These are phyloP conservation scores for Acanthamoeba sp. DNA, from an alignment of 208 protist species.

Conservation along the genomic window DNA sequence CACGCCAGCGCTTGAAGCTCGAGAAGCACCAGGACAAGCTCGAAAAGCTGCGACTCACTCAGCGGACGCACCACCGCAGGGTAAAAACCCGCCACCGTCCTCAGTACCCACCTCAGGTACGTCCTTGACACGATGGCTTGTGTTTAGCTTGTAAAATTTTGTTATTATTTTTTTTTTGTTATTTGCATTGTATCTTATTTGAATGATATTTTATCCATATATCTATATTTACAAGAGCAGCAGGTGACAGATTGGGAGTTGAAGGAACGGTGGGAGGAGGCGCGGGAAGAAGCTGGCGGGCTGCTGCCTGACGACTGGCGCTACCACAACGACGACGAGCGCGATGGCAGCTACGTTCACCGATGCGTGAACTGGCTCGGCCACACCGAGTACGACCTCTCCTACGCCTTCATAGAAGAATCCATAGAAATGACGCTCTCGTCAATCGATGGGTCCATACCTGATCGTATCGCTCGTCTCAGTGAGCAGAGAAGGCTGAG, in stretches of 20 bases:
- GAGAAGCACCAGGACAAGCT: background rate
- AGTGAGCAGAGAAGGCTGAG: background rate
- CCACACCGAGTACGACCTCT: background rate
- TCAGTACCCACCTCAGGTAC: background rate
- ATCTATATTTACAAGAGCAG: too few relatives aligned
- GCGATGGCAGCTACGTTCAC: background rate
- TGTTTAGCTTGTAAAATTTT: too few relatives aligned
- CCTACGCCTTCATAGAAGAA: too few relatives aligned
- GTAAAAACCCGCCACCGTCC: too few relatives aligned
- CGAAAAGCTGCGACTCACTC: background rate
- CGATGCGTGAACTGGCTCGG: background rate
- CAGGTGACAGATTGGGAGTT: background rate
- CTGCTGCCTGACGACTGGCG: background rate
- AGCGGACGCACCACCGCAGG: background rate
- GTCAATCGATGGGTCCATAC: too few relatives aligned
- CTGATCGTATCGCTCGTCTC: too few relatives aligned
- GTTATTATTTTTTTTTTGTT: too few relatives aligned
- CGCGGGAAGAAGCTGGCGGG: background rate
- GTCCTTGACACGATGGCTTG: too few relatives aligned
- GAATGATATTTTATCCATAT: too few relatives aligned
- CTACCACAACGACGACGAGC: background rate
- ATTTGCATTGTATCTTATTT: too few relatives aligned
- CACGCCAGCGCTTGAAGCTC: background rate
- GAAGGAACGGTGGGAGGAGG: background rate
- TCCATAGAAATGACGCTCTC: too few relatives aligned